Evolutionary conservation across 1,139 yeast genomes (phyloP), one percentile per base, ranked within the genome.

Genomic region (Hyphopichia buzzinii): DNA sequence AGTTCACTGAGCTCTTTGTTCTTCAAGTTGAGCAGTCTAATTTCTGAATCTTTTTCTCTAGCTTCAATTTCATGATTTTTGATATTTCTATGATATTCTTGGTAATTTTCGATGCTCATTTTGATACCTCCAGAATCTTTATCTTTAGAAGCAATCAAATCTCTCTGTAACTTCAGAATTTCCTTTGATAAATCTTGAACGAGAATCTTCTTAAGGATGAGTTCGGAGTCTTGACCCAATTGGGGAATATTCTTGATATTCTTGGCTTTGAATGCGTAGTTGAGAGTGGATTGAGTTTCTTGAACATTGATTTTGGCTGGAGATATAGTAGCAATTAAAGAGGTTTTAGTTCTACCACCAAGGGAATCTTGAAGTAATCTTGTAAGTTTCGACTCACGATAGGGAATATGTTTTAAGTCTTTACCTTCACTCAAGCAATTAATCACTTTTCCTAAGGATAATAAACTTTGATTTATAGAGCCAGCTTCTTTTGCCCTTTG

Each of bases 401-500:
- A 89, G 0, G 97, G 96, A 13, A 88, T 76, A 58, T 85, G 94
- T 21, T 39, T 47, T 16, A 30, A 25, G 16, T 29, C 39, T 23
- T 43, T 36, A 25, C 17, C 49, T 26, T 58, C 72, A 35, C 69
- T 60, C 32, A 88, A 67, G 1, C 85, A 73, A 51, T 82, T 87
- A 28, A 89, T 88, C 1, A 89, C 96, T 37, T 95, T 66, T 0
- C 96, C 97, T 33, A 89, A 69, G 0, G 96, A 83, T 27, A 88
- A 62, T 39, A 89, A 67, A 42, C 92, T 82, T 56, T 87, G 94
- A 57, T 89, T 89, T 36, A 89, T 89, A 49, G 83, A 77, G 2
- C 95, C 96, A 2, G 96, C 96, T 57, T 87, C 96, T 46, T 86
- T 78, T 0, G 95, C 95, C 22, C 94, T 69, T 50, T 77, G 81